Conservation (phyloP, 768 basidiomycete species). For the Cystofilobasidium bisporidii region DNA sequence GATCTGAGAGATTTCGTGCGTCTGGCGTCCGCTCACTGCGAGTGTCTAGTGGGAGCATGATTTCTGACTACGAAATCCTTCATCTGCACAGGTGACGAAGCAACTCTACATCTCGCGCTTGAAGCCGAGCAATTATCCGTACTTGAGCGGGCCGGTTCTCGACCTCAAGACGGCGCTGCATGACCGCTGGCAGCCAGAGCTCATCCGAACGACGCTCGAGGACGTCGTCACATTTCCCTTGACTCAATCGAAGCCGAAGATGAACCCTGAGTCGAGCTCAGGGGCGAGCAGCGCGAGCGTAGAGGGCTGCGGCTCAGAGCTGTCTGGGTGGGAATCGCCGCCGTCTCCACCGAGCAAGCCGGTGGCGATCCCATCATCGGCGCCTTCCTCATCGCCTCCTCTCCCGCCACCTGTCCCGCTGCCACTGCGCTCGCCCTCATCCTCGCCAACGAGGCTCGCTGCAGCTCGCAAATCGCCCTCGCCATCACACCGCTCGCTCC, state of each 20-base stretch:
- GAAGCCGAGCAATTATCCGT: slow-evolving; percentile 39
- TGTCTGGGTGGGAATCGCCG: too few relatives aligned
- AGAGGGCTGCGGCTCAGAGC: neutral
- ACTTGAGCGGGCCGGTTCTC: slow-evolving; percentile 28
- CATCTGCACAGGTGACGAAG: slow-evolving; percentile 46
- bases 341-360: too few relatives aligned
- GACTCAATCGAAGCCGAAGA: neutral
- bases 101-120: slow-evolving; percentile 81
- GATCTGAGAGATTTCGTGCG: slow-evolving; percentile 65
- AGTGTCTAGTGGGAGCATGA: too few relatives aligned
- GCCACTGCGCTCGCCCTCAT: neutral
- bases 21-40: neutral
- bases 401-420: too few relatives aligned
- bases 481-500: too few relatives aligned
- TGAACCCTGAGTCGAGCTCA: neutral
- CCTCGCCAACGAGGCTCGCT: neutral
- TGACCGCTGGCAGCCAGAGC: neutral
- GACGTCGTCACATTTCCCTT: neutral
- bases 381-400: too few relatives aligned
- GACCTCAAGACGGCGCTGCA: slow-evolving; percentile 18
- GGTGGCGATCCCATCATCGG: too few relatives aligned
- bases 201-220: neutral
- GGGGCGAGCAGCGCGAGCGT: too few relatives aligned
- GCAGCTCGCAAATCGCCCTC: neutral
- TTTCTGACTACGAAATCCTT: too few relatives aligned